These are phyloP conservation scores for Fusarium nisikadoi DNA, from an alignment of 2,329 filamentous ascomycete genomes.

Conservation along the genomic window DNA sequence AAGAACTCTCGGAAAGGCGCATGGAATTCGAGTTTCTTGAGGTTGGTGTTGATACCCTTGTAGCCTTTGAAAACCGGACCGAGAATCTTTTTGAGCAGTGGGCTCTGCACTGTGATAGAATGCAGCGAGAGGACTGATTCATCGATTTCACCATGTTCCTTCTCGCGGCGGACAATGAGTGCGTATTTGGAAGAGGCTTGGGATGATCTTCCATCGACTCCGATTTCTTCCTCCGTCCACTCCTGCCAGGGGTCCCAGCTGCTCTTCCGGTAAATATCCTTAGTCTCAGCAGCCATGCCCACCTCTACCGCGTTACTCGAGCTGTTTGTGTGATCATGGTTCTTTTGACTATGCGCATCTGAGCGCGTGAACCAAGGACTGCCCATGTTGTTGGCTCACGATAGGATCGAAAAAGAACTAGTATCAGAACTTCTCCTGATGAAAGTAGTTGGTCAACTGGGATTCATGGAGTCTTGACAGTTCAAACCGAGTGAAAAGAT, in stretches of 20 bases:
- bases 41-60: conserved; percentile 8
- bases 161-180: not conserved
- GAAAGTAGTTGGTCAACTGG: not conserved
- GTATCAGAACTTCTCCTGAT: not conserved
- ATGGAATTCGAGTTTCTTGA: conserved; percentile 2
- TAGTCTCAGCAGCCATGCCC: not conserved
- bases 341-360: not conserved
- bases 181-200: not conserved
- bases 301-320: not conserved
- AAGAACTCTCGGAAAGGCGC: conserved; percentile 18
- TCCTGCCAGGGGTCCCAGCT: conserved; percentile 4
- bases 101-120: conserved; percentile 7
- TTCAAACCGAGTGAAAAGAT: not conserved
- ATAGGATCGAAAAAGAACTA: rapidly evolving
- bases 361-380: not conserved
- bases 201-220: not conserved
- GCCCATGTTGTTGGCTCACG: not conserved
- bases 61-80: not conserved
- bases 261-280: not conserved
- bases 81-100: conserved; percentile 3
- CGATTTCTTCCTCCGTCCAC: not conserved
- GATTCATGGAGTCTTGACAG: not conserved
- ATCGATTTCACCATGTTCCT: not conserved
- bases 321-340: not conserved
- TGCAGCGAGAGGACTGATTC: not conserved